These are phyloP conservation scores for Vaccinium macrocarpon DNA, from an alignment of 148 eudicot genomes.

Conservation along the genomic window DNA sequence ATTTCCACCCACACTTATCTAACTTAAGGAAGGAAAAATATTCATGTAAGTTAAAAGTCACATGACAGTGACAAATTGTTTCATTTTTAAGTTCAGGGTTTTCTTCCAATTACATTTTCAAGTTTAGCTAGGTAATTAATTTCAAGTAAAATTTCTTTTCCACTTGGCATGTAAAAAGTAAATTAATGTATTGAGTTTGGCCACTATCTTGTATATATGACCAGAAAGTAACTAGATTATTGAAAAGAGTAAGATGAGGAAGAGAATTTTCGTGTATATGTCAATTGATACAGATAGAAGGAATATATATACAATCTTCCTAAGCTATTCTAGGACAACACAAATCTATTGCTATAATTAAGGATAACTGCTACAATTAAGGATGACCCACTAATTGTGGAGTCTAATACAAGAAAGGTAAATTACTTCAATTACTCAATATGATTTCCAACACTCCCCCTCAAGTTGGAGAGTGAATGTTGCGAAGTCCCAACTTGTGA, in stretches of 20 bases:
- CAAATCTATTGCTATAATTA: too few relatives aligned
- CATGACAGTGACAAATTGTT: background rate
- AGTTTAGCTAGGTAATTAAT: background rate
- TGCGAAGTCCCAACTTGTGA: too few relatives aligned
- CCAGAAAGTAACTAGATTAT: too few relatives aligned
- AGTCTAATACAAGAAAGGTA: background rate
- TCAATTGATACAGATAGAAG: too few relatives aligned
- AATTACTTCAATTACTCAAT: too few relatives aligned
- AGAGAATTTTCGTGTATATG: too few relatives aligned
- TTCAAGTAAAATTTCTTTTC: background rate
- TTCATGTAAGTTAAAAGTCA: background rate
- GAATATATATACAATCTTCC: too few relatives aligned
- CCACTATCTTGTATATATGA: background rate
- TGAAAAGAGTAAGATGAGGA: too few relatives aligned
- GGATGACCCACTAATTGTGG: background rate
- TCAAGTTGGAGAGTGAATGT: too few relatives aligned
- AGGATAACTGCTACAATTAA: background rate
- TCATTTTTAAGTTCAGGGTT: background rate
- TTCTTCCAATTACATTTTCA: background rate
- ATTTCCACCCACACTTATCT: background rate
- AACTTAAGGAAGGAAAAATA: background rate
- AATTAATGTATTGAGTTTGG: too few relatives aligned
- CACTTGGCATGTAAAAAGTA: background rate
- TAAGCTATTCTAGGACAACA: background rate
- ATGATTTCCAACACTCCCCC: too few relatives aligned